Base-by-base conservation (phyloP, 2,329 filamentous ascomycete species). In the Aaosphaeria pasadenensis region DNA sequence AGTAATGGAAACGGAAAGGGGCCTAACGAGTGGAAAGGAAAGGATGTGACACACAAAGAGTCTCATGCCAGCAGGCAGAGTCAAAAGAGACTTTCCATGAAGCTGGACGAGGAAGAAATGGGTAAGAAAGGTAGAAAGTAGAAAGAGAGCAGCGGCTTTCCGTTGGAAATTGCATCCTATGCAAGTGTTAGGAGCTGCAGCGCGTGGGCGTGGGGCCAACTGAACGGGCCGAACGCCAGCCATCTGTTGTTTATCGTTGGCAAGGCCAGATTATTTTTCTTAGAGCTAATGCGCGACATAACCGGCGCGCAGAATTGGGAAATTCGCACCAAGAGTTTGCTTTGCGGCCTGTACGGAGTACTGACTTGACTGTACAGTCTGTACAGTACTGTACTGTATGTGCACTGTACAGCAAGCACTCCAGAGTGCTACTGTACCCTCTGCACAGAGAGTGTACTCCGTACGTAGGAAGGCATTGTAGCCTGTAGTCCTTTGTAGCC, bases 1-100 rank as follows among this genome's bases (percentile, higher is more conserved):
- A 57, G 59, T 62, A 57, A 51, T 53, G 55, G 60, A 61, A 62
- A 51, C 53, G 54, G 63, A 54, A 52, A 48, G 48, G 30, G 11
- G 11, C 7, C 7, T 47, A 57, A 55, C 48, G 48, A 55, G 50
- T 38, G 54, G 48, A 53, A 55, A 46, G 48, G 51, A 51, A 48
- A 48, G 53, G 53, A 45, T 47, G 49, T 43, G 42, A 44, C 40
- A 43, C 41, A 32, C 41, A 5, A 6, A 11, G 31, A 43, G 47
- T 35, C 49, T 55, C 54, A 57, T 57, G 54, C 52, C 54, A 53
- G 50, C 52, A 49, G 52, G 52, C 52, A 47, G 51, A 42, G 44
- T 56, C 49, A 56, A 49, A 43, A 52, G 52, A 44, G 52, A 51
- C 45, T 42, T 47, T 51, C 52, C 54, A 55, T 54, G 51, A 51